Evolutionary conservation across 2,329 filamentous ascomycete species (phyloP), one percentile per base, ranked within the genome.

Genomic region (Arthrobotrys sinensis): DNA sequence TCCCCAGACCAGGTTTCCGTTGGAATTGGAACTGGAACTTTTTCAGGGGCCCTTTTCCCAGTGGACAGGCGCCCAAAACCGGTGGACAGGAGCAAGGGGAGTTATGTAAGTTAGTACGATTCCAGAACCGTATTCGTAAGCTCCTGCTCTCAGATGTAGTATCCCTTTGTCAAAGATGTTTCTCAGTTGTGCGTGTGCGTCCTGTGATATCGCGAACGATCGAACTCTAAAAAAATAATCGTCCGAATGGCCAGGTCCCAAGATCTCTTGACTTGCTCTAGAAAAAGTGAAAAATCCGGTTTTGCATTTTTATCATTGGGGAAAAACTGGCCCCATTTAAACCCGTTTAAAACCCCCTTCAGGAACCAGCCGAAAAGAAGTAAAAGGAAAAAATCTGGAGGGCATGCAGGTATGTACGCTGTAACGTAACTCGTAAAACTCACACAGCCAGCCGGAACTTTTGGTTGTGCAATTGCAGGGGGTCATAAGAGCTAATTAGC

Each of bases 11-110:
- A 21, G 50, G 50, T 52, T 32, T 52, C 19, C 48, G 48, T 52
- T 52, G 48, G 48, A n/a, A 52, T 52, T 52, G 48, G 19, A 52
- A 52, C n/a, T 16, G 48, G 7, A 53, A 16, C 46, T 50, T 50
- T 50, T 52, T 52, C 46, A 52, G 46, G 21, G 46, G 21, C 11
- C 21, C 24, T 48, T 11, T 48, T 1, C 6, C 6, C 16, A 46
- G n/a, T 16, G 3, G 12, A 46, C 19, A 14, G 43, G 2, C 24
- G 2, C 24, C 24, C 24, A 28, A 28, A 28, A 28, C 24, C 24
- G 24, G 24, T 28, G 24, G 2, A 4, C 24, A 28, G 24, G 24
- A 28, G 24, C 24, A 28, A 28, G 24, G 24, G 24, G 24, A 28
- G 24, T 28, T 28, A 28, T 28, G 24, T 28, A 28, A 28, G 24